These are phyloP conservation scores for Benincasa hispida DNA, from an alignment of 306 rosid genomes.

Conservation along the genomic window DNA sequence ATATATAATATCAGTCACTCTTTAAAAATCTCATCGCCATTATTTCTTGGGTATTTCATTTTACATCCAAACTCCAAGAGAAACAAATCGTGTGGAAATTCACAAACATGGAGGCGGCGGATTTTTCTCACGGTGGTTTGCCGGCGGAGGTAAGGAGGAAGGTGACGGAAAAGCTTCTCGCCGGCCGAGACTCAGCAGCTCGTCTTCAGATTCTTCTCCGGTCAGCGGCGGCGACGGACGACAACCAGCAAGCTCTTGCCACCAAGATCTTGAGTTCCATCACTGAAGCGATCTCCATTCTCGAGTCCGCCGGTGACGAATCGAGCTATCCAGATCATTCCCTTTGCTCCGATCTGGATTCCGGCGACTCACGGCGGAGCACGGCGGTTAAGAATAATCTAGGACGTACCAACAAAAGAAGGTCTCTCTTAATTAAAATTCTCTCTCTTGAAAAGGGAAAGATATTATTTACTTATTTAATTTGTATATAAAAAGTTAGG, in stretches of 20 bases:
- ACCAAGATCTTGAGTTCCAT: constrained; percentile 29
- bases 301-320: constrained; percentile 5
- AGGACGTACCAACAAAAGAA: constrained; percentile 65
- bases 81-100: not conserved
- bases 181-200: constrained; percentile 30
- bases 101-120: not conserved
- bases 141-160: not conserved
- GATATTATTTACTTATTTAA: no score
- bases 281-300: constrained; percentile 23
- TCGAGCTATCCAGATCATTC: not conserved
- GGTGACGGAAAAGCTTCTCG: constrained; percentile 17
- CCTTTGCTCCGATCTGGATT: constrained; percentile 17
- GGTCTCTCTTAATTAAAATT: not conserved
- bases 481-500: not conserved
- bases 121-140: no score
- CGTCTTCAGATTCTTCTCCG: constrained; percentile 33
- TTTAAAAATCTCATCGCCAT: not conserved
- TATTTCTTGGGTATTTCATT: not conserved
- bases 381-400: constrained; percentile 23
- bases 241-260: not conserved
- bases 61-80: not conserved
- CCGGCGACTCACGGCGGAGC: constrained; percentile 30
- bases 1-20: not conserved
- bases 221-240: not conserved
- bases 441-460: not conserved